Base-by-base conservation (phyloP, 345 rosid species). In the Rhodamnia rubescens region DNA sequence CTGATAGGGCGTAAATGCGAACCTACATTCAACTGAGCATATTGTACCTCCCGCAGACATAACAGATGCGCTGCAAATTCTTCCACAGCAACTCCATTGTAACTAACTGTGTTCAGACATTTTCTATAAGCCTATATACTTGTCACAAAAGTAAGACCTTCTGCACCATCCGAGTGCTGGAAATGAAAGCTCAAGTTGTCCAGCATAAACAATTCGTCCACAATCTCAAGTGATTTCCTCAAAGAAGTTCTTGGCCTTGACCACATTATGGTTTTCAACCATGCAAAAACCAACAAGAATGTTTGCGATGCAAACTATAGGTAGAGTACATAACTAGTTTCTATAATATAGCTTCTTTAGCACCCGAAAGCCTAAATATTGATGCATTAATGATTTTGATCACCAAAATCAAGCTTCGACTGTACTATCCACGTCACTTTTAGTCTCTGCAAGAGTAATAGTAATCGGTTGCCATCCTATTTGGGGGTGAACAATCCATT, bases 381-480 rank as follows among this genome's bases (percentile, higher is more conserved):
- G 80, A 69, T 69, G 80, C 47, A 69, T 69, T 36, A 32, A 69
- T 36, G 47, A 18, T 22, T 69, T 40, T 55, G 74, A 50, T 58
- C 36, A 36, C 16, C 75, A 15, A 47, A 21, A 27, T 83, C 85
- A 75, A 54, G 40, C 47, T 56, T 81, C 44, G 3, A 57, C 52
- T 51, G 54, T 36, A 55, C 32, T 21, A 88, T 61, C 91, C 32
- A 81, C 51, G 84, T 90, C 90, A 54, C 84, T 61, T 84, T 86
- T 87, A 74, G 85, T 74, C 89, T 89, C 93, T 47, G 90, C 86
- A 82, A 95, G 85, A 85, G 88, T 90, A 82, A 95, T 84, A 78
- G 83, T 90, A 86, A 96, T 88, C 53, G 98, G 99, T 87, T 90
- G 95, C 99, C 99, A 96, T 87, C 96, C 97, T 15, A 92, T 89